Evolutionary conservation across 2,329 filamentous ascomycete species (phyloP).

Genomic region (Parafenestella ontariensis): DNA sequence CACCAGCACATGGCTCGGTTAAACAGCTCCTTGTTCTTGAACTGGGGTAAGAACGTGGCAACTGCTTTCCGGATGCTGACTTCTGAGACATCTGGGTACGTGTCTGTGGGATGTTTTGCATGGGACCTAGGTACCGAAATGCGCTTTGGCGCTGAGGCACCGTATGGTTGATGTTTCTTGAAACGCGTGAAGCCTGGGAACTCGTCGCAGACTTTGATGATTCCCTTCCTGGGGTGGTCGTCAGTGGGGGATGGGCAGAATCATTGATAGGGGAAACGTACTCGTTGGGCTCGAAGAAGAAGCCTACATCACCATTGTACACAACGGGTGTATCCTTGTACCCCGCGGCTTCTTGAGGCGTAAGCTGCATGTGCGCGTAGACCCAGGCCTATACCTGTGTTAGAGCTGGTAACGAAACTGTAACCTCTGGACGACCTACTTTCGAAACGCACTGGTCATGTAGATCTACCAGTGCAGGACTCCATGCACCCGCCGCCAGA

Average conservation of each 20-base stretch:
- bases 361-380: conserved; percentile 61
- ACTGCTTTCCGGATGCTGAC: conserved; percentile 42
- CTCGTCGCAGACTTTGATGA: conserved; percentile 64
- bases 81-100: conserved; percentile 56
- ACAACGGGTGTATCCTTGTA: conserved; percentile 63
- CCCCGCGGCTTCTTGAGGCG: conserved; percentile 56
- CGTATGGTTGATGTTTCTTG: conserved; percentile 51
- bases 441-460: conserved; percentile 57
- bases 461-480: conserved; percentile 35
- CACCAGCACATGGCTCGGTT: conserved; percentile 64
- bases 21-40: conserved; percentile 50
- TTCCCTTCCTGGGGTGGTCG: conserved; percentile 26
- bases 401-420: conserved; percentile 44
- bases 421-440: conserved; percentile 57
- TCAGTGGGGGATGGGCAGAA: neutral
- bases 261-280: neutral
- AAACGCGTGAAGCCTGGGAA: conserved; percentile 58
- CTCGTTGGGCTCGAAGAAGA: conserved; percentile 60
- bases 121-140: conserved; percentile 61
- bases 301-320: conserved; percentile 57
- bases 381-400: conserved; percentile 56
- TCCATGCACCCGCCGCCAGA: conserved; percentile 51
- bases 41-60: conserved; percentile 53
- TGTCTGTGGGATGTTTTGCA: conserved; percentile 54
- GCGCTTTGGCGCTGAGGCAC: conserved; percentile 55